Base-by-base conservation (phyloP, 768 basidiomycete species). In the Lactarius pseudohatsudake region DNA sequence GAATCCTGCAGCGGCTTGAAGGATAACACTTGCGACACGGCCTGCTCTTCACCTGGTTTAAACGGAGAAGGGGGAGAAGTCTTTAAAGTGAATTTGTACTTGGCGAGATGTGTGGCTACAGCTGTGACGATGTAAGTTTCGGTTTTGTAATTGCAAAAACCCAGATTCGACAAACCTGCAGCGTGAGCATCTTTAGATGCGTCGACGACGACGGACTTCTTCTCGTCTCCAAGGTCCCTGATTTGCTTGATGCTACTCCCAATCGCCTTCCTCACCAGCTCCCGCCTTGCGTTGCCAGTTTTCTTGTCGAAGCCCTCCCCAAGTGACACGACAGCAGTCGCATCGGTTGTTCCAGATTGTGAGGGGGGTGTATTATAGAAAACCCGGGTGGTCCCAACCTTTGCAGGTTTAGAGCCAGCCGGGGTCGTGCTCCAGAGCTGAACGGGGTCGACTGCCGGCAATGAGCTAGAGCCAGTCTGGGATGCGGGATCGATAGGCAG, bases 61-160 rank as follows among this genome's bases (percentile, higher is more conserved):
- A 88, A 90, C 1, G 76, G 75, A 15, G 88, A 90, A 3, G 85
- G 84, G 5, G 87, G 85, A 1, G 81, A 80, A 0, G 92, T 94
- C 76, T 93, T 92, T 70, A 95, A 78, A 0, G 87, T 84, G 73
- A 94, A 94, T 69, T 86, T 85, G 76, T 89, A 92, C 54, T 83
- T 72, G 7, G 90, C 89, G 68, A 95, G 80, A 71, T 91, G 82
- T 2, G 93, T 86, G 5, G 87, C 91, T 58, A 92, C 91, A 54
- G 92, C 92, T 89, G 70, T 40, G 55, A 38, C 57, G 28, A 2
- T n/a, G 61, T 69, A 69, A 57, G 66, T 53, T 66, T 64, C 3
- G 62, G 66, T 53, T 66, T 64, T 4, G 62, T 13, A 32, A 38
- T 18, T 60, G 30, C 45, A 10, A 64, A 36, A 69, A 34, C 2